phyloP scores from a whole-genome alignment of 2,329 filamentous ascomycete species.

The Calonectria honghensis region DNA sequence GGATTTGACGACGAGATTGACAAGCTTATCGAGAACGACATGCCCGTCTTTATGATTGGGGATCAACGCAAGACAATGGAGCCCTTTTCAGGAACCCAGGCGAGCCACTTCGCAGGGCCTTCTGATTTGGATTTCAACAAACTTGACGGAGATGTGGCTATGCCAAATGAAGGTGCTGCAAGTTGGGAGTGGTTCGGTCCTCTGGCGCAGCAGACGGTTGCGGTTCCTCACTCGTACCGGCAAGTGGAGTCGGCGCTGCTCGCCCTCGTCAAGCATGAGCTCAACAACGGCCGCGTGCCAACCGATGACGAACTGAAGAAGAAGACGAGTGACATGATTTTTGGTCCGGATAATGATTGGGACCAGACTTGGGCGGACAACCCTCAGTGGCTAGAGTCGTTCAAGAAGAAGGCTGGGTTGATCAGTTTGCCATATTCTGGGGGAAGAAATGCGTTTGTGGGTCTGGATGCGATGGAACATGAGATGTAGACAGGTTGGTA shows the following conservation, averaged over 20 bases:
- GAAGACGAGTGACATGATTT: constrained; percentile 33
- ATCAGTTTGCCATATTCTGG: constrained; percentile 18
- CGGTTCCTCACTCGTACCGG: constrained; percentile 25
- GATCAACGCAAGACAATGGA: constrained; percentile 22
- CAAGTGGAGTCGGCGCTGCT: constrained; percentile 25
- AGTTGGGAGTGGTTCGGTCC: neutral
- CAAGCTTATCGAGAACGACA: constrained; percentile 27
- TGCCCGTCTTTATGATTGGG: constrained; percentile 33
- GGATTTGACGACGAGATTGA: constrained; percentile 29
- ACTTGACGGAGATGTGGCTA: neutral
- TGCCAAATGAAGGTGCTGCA: neutral
- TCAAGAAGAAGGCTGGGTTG: constrained; percentile 34
- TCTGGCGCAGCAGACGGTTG: neutral
- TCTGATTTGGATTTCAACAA: neutral
- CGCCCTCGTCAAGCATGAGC: constrained; percentile 12
- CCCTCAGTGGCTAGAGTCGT: constrained; percentile 20
- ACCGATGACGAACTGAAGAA: constrained; percentile 17
- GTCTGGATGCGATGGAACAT: neutral
- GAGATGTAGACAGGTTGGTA: neutral
- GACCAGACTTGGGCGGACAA: constrained; percentile 35
- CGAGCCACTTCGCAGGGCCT: neutral
- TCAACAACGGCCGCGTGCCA: constrained; percentile 29
- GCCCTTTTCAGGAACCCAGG: constrained; percentile 31
- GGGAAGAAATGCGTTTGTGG: constrained; percentile 34
- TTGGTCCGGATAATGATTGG: constrained; percentile 31